These are phyloP conservation scores for Zymoseptoria tritici DNA, from an alignment of 2,329 filamentous ascomycete species.

Conservation along the genomic window DNA sequence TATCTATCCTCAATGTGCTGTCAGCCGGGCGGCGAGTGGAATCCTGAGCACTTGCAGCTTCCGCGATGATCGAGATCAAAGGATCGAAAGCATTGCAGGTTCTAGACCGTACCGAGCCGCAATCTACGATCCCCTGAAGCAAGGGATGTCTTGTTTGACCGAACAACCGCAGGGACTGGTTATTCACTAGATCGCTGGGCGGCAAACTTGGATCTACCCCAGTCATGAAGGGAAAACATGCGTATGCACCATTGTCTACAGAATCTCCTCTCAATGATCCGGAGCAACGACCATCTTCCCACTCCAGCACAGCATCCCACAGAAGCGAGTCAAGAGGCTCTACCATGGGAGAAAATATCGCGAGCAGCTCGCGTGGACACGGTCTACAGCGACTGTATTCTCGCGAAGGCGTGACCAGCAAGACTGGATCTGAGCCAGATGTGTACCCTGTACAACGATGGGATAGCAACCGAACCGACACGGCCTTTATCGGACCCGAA, in stretches of 20 bases:
- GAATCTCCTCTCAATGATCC: background rate
- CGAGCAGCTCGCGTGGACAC: background rate
- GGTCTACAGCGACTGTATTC: background rate
- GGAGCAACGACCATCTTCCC: background rate
- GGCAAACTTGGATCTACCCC: background rate
- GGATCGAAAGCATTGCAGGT: background rate
- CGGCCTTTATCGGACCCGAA: slow-evolving; percentile 1
- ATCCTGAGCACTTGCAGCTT: background rate
- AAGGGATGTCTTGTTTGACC: background rate
- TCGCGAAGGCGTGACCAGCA: background rate
- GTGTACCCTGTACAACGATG: background rate
- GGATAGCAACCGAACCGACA: background rate
- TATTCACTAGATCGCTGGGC: background rate
- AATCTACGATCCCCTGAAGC: background rate
- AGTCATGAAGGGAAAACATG: background rate
- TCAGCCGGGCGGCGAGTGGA: background rate
- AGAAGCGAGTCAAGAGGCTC: background rate
- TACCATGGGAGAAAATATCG: background rate
- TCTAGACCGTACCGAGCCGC: background rate
- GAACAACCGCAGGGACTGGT: background rate
- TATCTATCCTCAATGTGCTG: background rate
- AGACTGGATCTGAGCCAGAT: background rate
- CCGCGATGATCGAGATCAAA: background rate
- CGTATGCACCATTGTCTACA: background rate
- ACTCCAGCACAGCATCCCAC: background rate